phyloP scores from a whole-genome alignment of 305 asterid genomes.

The Solanum hybrid region DNA sequence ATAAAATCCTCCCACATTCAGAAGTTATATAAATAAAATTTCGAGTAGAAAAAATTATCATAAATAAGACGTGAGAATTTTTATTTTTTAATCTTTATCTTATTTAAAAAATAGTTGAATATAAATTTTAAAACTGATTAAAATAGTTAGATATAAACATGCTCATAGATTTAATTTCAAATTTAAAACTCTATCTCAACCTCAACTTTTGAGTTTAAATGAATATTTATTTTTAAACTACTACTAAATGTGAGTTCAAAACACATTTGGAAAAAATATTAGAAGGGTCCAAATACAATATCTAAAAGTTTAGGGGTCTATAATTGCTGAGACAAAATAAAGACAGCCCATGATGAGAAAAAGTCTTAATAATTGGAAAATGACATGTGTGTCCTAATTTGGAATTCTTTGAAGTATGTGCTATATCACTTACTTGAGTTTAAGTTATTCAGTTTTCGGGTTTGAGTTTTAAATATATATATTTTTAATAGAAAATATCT shows the following conservation, averaged over 20 bases:
- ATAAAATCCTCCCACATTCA: not conserved
- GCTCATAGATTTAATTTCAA: not conserved
- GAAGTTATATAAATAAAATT: not conserved
- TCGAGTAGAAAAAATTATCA: not conserved
- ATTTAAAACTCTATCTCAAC: not conserved
- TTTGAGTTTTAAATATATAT: not conserved
- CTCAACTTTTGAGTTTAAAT: not conserved
- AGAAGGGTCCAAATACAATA: not conserved
- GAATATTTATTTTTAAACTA: not conserved
- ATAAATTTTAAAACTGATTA: not conserved
- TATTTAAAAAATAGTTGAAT: not conserved
- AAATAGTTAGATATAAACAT: not conserved
- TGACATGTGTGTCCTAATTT: not conserved
- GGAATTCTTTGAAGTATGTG: not conserved
- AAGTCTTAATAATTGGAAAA: not conserved
- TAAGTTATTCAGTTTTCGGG: not conserved
- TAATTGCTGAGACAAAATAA: not conserved
- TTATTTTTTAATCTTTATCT: not conserved
- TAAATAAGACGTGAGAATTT: not conserved
- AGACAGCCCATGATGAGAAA: not conserved
- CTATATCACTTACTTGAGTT: not conserved
- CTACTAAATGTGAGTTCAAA: not conserved
- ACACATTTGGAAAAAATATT: not conserved
- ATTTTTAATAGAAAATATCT: too few relatives aligned
- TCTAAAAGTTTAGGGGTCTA: not conserved